These are phyloP conservation scores for Phialophora verrucosa DNA, from an alignment of 2,329 filamentous ascomycete genomes.

Conservation along the genomic window DNA sequence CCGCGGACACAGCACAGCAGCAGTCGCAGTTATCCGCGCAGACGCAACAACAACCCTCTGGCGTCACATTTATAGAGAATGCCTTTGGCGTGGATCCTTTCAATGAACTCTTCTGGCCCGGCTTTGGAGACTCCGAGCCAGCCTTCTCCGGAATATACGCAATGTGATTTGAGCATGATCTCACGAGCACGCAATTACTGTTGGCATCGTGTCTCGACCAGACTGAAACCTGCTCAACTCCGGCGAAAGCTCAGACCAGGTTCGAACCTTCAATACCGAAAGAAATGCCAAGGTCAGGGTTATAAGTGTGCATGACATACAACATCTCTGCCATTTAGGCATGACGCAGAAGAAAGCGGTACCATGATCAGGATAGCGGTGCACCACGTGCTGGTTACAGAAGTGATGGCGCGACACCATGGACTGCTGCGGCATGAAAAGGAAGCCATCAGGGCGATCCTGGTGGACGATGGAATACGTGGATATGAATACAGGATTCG, in stretches of 20 bases:
- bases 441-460: too few relatives aligned
- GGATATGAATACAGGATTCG: too few relatives aligned
- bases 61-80: conserved; percentile 2
- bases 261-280: background rate
- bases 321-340: too few relatives aligned
- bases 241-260: background rate
- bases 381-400: too few relatives aligned
- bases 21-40: background rate
- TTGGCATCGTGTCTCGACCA: background rate
- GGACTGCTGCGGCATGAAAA: too few relatives aligned
- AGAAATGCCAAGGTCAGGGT: background rate
- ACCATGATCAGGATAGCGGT: too few relatives aligned
- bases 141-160: conserved; percentile 7
- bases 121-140: conserved; percentile 18
- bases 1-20: conserved; percentile 3
- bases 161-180: conserved; percentile 4
- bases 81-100: conserved; percentile 25
- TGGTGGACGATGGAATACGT: too few relatives aligned
- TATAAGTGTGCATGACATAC: background rate
- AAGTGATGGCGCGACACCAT: too few relatives aligned
- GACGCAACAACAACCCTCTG: conserved; percentile 4
- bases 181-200: background rate
- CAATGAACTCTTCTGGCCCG: conserved; percentile 28
- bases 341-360: too few relatives aligned
- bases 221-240: too few relatives aligned